Base-by-base conservation (phyloP, 352 stramenopile genomes). In the Globisporangium apiculatum region DNA sequence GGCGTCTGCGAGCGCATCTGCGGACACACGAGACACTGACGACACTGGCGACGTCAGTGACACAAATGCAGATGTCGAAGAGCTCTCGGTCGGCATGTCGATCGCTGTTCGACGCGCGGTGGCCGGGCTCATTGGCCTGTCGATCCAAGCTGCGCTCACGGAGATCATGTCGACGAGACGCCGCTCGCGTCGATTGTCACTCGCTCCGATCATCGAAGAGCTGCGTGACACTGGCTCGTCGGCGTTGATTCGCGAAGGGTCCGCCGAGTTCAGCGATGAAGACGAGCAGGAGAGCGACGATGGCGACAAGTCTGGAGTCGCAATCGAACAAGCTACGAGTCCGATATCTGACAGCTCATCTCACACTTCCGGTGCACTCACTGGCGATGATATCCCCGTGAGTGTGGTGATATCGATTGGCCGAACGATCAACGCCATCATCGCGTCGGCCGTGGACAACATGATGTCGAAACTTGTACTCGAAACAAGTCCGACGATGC, bases 51-150 rank as follows among this genome's bases (percentile, higher is more conserved):
- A 14, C 40, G 40, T 12, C n/a, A 24, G 45, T 7, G 5, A 7
- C n/a, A 24, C 45, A 48, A 18, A 15, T n/a, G 41, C 9, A 50
- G 6, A 14, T 11, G 49, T n/a, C 7, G 54, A 57, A 35, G 40
- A 62, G 18, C 66, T 83, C 35, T 55, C 70, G n/a, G 59, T 74
- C 0, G 48, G 61, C 35, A 83, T 79, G 70, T 71, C 70, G 12
- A 60, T 79, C 38, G 66, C 71, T 14, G 68, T 79, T 47, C 66
- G 67, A 4, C 57, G 65, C 54, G 54, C 62, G 17, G 71, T 83
- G 8, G 68, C 67, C 51, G 68, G 66, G 35, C 47, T 83, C 38
- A 79, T 83, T 45, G 73, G 66, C 2, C 53, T 74, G 37, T 79
- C 73, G 0, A 66, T 83, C n/a, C 68, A 83, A 58, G 56, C 68